Evolutionary conservation across 805 yeast species (phyloP), one percentile per base, ranked within the genome.

Genomic region (Kuraishia hungarica): DNA sequence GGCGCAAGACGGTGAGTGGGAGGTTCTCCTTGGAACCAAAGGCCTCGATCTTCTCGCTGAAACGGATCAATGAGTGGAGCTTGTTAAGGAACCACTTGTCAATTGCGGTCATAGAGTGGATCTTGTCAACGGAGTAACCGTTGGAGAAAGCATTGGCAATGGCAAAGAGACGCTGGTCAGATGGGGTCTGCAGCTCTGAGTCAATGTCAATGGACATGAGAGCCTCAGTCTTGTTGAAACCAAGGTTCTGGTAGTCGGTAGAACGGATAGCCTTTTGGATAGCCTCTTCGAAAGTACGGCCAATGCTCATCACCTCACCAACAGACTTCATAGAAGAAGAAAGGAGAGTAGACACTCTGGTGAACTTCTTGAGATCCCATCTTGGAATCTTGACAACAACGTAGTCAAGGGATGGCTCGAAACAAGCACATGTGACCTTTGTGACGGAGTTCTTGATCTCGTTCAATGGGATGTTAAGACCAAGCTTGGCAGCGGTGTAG

Each of bases 281-380:
- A 10, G 97, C 96, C 71, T 93, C 99, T 73, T 93, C 99, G 62
- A 93, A 93, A 26, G 96, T 93, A 72, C 99, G 82, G 67, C 99
- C 99, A 67, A 93, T 89, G 62, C 93, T 82, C 99, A 93, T 93
- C 54, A 94, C 98, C 72, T 93, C 99, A 78, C 99, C 99, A 61
- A 93, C 98, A 59, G 97, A 91, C 75, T 93, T 93, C 99, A 93
- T 93, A 29, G 97, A 84, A 1, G 97, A 91, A 10, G 94, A 87
- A 63, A 93, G 81, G 69, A 84, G 79, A 53, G 89, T 85, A 21
- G 96, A 87, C 46, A 93, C 98, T 70, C 97, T 82, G 58, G 93
- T 89, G 75, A 93, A 93, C 75, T 93, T 93, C 78, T 89, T 88
- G 75, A 93, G 81, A 75, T 93, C 99, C 99, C 99, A 93, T 76